A percentile compares a stretch with the other conserved stretches of the same genome.
Conservation (phyloP, 768 basidiomycete genomes). For the Dacryopinax primogenitus region DNA sequence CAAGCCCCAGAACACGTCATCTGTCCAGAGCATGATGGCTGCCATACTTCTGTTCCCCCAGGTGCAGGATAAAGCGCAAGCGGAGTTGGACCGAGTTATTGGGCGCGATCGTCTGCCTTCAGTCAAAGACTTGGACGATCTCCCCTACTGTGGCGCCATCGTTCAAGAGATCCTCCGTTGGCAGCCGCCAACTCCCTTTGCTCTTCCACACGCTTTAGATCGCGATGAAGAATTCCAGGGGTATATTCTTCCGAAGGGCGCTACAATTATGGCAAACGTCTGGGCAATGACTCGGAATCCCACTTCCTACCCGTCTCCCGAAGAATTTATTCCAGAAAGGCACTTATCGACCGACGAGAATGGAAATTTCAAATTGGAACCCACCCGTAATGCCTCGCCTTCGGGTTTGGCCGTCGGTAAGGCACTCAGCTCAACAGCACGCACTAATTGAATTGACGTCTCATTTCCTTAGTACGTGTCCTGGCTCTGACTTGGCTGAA, state of each 20-base stretch:
- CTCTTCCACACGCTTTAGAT: not conserved
- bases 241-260: constrained; percentile 33
- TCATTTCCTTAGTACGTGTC: constrained; percentile 38
- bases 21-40: no score
- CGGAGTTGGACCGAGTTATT: no score
- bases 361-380: constrained; percentile 34
- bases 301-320: not conserved
- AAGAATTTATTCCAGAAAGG: constrained; percentile 4
- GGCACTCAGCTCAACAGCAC: not conserved
- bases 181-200: constrained; percentile 17
- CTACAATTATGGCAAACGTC: not conserved
- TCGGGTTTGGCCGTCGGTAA: constrained; percentile 32
- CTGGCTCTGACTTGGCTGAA: constrained; percentile 47
- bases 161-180: constrained; percentile 20
- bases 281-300: constrained; percentile 8
- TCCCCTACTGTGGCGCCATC: constrained; percentile 17
- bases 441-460: not conserved
- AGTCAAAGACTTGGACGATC: no score
- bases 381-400: constrained; percentile 35
- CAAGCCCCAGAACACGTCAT: no score
- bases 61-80: no score
- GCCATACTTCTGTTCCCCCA: no score
- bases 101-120: no score
- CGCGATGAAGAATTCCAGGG: constrained; percentile 13
- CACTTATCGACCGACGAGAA: constrained; percentile 24